Evolutionary conservation across 768 basidiomycete genomes (phyloP).

Genomic region (Collybia sordida): DNA sequence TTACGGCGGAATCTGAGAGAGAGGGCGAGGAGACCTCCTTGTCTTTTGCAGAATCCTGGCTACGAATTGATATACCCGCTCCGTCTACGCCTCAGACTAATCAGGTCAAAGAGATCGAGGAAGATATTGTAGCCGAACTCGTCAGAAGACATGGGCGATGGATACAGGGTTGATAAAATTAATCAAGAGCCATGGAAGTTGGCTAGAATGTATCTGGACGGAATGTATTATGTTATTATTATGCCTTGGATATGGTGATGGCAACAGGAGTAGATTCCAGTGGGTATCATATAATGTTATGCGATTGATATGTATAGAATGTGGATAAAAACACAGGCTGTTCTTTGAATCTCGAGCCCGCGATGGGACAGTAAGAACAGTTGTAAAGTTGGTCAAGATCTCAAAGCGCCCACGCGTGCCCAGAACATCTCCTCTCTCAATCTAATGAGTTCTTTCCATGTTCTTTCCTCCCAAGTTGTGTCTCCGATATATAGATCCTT

Average conservation of each 20-base stretch:
- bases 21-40: constrained; percentile 5
- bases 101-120: constrained; percentile 82
- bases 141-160: constrained; percentile 72
- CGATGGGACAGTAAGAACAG: background rate
- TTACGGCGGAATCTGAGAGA: constrained; percentile 1
- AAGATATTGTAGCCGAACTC: constrained; percentile 81
- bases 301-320: constrained; percentile 5
- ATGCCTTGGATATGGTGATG: background rate
- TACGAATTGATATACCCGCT: constrained; percentile 52
- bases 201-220: background rate
- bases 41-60: constrained; percentile 57
- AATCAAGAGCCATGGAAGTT: background rate
- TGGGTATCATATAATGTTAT: constrained; percentile 6
- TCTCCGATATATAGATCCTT: constrained; percentile 56
- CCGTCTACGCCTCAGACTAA: constrained; percentile 29
- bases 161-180: constrained; percentile 37
- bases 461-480: constrained; percentile 81
- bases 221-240: constrained; percentile 6
- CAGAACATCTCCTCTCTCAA: constrained; percentile 86
- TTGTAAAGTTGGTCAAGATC: constrained; percentile 15
- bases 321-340: background rate
- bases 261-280: background rate
- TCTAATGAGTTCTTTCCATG: constrained; percentile 76
- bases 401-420: constrained; percentile 67
- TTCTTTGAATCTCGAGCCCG: background rate